Conservation (phyloP, 345 rosid species). For the Passiflora organensis region DNA sequence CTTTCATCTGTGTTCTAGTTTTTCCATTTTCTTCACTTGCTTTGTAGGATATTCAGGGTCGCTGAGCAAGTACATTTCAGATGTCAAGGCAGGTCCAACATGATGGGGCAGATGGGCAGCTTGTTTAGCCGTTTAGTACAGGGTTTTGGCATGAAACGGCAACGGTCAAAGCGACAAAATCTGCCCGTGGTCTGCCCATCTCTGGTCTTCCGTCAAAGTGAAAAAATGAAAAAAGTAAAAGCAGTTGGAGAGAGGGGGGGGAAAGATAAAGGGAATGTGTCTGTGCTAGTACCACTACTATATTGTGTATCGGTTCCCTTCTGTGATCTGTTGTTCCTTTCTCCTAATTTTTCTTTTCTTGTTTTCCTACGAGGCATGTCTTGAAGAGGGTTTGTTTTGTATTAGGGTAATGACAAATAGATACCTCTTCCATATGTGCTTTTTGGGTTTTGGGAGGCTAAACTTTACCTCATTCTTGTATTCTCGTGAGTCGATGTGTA, state of each 20-base stretch:
- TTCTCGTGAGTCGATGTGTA: not conserved
- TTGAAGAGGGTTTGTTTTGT: no score
- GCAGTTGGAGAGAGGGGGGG: constrained; percentile 29
- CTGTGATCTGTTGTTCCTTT: not conserved
- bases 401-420: constrained; percentile 8
- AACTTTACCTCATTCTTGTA: not conserved
- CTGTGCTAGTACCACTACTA: constrained; percentile 9
- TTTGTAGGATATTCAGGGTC: not conserved
- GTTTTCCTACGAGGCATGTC: not conserved
- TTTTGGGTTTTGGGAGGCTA: not conserved
- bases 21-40: constrained; percentile 2
- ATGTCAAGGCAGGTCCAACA: constrained; percentile 24
- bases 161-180: not conserved
- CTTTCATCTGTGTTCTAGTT: not conserved
- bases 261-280: constrained; percentile 30
- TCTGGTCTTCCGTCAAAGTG: constrained; percentile 35
- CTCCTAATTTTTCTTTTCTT: constrained; percentile 19
- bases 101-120: constrained; percentile 16
- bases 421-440: not conserved
- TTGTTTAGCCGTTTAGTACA: constrained; percentile 28
- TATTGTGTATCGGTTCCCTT: constrained; percentile 10
- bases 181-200: constrained; percentile 24
- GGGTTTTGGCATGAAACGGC: constrained; percentile 21
- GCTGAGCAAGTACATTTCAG: not conserved
- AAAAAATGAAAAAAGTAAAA: constrained; percentile 7